Evolutionary conservation across 805 yeast species (phyloP).

Genomic region (Candida morakotiae): DNA sequence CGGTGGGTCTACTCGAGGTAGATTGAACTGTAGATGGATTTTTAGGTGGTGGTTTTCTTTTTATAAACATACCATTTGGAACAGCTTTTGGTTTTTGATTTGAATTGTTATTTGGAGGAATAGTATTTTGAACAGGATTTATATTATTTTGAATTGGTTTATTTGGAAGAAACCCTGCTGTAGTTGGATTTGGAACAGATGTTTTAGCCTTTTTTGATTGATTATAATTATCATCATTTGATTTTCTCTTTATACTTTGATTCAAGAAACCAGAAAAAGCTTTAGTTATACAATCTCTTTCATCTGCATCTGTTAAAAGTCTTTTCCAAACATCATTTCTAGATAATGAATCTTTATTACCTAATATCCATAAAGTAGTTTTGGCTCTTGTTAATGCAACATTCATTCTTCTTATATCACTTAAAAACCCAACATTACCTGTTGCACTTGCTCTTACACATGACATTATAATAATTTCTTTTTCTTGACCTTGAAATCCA

Average conservation of each 20-base stretch:
- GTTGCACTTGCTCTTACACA: constrained; percentile 86
- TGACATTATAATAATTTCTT: constrained; percentile 87
- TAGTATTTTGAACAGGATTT: neutral
- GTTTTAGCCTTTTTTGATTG: neutral
- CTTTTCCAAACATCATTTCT: constrained; percentile 71
- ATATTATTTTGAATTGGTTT: neutral
- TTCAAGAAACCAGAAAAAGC: constrained; percentile 36
- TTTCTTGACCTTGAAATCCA: constrained; percentile 91
- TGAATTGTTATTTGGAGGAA: neutral
- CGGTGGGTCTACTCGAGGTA: neutral
- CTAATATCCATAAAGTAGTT: constrained; percentile 88
- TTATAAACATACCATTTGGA: neutral
- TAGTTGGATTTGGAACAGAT: neutral
- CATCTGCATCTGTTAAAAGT: constrained; percentile 61
- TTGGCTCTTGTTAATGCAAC: constrained; percentile 95
- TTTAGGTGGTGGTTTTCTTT: neutral
- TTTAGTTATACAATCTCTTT: constrained; percentile 33
- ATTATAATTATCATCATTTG: neutral
- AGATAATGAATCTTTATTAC: constrained; percentile 63
- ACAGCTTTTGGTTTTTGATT: neutral
- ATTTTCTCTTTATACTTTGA: neutral
- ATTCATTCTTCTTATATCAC: constrained; percentile 92
- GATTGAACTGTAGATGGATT: neutral
- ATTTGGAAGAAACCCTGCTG: neutral
- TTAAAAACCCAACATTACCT: constrained; percentile 77